phyloP scores from a whole-genome alignment of 495 filamentous ascomycete species.

The Acidomyces sp. region DNA sequence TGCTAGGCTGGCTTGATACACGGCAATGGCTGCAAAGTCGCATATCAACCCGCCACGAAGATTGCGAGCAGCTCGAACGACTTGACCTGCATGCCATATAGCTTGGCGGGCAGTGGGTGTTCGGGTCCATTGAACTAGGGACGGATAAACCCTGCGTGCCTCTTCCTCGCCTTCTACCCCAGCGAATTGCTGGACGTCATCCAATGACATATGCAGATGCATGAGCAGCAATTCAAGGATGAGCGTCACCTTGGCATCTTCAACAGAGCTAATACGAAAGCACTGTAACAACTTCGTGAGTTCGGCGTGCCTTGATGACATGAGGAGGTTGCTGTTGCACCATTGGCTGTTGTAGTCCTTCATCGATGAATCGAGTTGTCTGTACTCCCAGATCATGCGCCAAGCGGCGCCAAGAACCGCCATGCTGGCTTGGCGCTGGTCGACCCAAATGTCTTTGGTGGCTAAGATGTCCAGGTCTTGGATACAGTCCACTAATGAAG shows the following conservation, averaged over 20 bases:
- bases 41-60: constrained; percentile 37
- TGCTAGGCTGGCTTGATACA: constrained; percentile 47
- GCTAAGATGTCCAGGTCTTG: constrained; percentile 37
- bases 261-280: constrained; percentile 32
- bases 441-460: constrained; percentile 32
- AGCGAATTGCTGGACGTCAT: constrained; percentile 52
- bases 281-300: constrained; percentile 34
- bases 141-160: constrained; percentile 39
- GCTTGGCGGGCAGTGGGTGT: constrained; percentile 40
- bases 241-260: constrained; percentile 31
- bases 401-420: constrained; percentile 46
- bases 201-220: constrained; percentile 47
- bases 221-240: constrained; percentile 44
- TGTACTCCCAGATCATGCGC: constrained; percentile 46
- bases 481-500: constrained; percentile 39
- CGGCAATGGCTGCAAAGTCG: constrained; percentile 46
- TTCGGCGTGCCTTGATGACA: constrained; percentile 41
- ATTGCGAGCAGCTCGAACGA: constrained; percentile 39
- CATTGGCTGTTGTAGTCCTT: constrained; percentile 30
- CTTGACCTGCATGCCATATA: constrained; percentile 51
- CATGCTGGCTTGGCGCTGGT: constrained; percentile 37
- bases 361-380: constrained; percentile 39
- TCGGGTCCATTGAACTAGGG: constrained; percentile 41
- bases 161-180: constrained; percentile 51
- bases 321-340: constrained; percentile 33